Base-by-base conservation (phyloP, 257 asterid genomes). In the Ocimum tenuiflorum region DNA sequence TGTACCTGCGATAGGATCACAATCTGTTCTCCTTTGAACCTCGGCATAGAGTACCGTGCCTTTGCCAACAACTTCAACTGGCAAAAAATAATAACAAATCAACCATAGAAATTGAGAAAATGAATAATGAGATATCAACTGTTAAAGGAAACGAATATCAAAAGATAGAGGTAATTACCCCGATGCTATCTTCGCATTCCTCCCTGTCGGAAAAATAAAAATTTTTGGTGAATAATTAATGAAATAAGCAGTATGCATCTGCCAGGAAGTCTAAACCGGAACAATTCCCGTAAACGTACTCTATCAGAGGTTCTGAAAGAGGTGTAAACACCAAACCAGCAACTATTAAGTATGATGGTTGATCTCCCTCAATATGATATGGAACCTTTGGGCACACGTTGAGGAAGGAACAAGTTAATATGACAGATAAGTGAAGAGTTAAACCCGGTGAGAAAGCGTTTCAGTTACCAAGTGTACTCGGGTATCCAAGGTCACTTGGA, bases 321-420 rank as follows among this genome's bases (percentile, higher is more conserved):
- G 96, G 99, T 47, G 99, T 92, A 75, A 92, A 92, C 77, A 92
- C 99, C 89, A 92, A 81, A 53, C 99, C 97, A 74, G 99, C 96
- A 68, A 92, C 94, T 64, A 87, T 83, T 57, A 92, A 55, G 74
- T 92, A 92, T 55, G 99, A 92, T 60, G 99, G 96, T 73, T 83
- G 91, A 62, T 82, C 97, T 71, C 87, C 96, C 76, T 91, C 97
- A 63, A 89, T 87, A 71, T 89, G 96, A 79, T 82, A 92, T 19
- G 99, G 99, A 46, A 92, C 99, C 99, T 92, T 63, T 78, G 77
- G 59, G 76, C 43, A 62, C 65, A 56, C 55, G 77, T 17, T 75
- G 61, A 43, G 36, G 55, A 68, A 53, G 24, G 31, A 11, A 75
- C 22, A 17, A 53, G 56, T 77, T 48, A 70, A 27, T 71, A 36